Conservation (phyloP, 23 red algal species). For the Pyropia haitanensis region DNA sequence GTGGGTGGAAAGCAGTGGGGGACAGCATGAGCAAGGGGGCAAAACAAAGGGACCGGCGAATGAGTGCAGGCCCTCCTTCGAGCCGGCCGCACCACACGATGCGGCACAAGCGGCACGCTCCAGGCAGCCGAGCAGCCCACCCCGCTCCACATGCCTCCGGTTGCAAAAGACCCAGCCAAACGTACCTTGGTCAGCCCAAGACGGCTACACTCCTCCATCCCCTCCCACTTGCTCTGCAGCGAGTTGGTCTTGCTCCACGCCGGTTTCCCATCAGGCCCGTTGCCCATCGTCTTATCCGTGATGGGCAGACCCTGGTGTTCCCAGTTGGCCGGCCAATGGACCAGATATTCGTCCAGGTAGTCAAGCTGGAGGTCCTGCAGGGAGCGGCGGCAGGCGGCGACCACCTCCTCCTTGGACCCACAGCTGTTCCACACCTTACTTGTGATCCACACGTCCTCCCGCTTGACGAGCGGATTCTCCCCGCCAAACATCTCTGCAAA, state of each 20-base stretch:
- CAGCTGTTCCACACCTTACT: slow-evolving; percentile 90
- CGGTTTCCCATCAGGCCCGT: slow-evolving; percentile 32
- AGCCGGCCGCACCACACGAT: no score
- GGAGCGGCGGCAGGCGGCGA: slow-evolving; percentile 40
- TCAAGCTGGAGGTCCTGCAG: slow-evolving; percentile 66
- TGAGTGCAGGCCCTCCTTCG: no score
- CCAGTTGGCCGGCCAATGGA: slow-evolving; percentile 80
- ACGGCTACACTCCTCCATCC: slow-evolving; percentile 60
- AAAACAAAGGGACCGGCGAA: no score
- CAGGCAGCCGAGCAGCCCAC: no score
- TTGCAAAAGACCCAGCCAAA: no score
- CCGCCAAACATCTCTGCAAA: slow-evolving; percentile 39
- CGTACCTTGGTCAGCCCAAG: slow-evolving; percentile 30
- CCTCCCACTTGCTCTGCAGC: slow-evolving; percentile 68
- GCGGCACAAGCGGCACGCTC: no score
- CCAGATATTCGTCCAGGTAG: slow-evolving; percentile 75
- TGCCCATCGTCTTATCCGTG: slow-evolving; percentile 27
- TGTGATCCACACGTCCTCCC: slow-evolving; percentile 67
- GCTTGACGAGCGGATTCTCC: slow-evolving; percentile 2
- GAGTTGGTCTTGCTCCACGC: slow-evolving; percentile 28
- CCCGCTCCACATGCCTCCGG: no score
- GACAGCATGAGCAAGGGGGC: no score
- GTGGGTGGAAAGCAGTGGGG: no score
- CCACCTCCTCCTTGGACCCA: slow-evolving; percentile 59
- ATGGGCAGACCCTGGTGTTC: slow-evolving; percentile 58